phyloP scores from a whole-genome alignment of 768 basidiomycete genomes.

The Russula foetens region DNA sequence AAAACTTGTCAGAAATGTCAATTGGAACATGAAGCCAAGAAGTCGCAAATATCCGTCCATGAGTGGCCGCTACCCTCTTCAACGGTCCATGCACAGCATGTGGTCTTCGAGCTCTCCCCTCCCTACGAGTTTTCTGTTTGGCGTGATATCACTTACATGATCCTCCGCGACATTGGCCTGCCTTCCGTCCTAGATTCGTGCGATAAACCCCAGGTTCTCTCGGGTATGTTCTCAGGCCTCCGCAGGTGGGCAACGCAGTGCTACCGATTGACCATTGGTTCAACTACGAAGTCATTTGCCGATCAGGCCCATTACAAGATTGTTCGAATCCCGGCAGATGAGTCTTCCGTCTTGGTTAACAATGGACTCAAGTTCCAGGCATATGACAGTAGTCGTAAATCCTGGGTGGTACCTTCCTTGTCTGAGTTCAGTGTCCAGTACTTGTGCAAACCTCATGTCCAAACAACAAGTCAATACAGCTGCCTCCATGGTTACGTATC shows the following conservation, averaged over 20 bases:
- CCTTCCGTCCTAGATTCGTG: not conserved
- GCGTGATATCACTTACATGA: slow-evolving; percentile 1
- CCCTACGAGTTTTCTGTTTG: slow-evolving; percentile 7
- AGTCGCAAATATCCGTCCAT: not conserved
- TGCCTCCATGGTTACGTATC: not conserved
- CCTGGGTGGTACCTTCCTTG: not conserved
- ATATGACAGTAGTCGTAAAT: not conserved
- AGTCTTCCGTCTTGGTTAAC: not conserved
- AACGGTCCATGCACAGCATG: not conserved
- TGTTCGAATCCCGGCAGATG: not conserved
- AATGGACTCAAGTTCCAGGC: slow-evolving; percentile 8
- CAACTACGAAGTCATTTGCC: slow-evolving; percentile 8
- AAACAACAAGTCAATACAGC: no score
- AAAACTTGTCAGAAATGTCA: not conserved
- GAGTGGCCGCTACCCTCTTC: slow-evolving; percentile 11
- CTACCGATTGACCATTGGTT: slow-evolving; percentile 3
- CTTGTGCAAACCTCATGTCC: no score
- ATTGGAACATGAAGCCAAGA: not conserved
- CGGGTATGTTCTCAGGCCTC: slow-evolving; percentile 3
- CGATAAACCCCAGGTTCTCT: not conserved
- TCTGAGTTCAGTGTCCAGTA: not conserved
- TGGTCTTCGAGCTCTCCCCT: slow-evolving; percentile 6
- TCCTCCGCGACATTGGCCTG: slow-evolving; percentile 7
- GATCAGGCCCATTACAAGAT: not conserved
- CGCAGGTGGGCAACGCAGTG: not conserved